Conservation (phyloP, 1,284 basidiomycete genomes). For the Ceratobasidium sp. region DNA sequence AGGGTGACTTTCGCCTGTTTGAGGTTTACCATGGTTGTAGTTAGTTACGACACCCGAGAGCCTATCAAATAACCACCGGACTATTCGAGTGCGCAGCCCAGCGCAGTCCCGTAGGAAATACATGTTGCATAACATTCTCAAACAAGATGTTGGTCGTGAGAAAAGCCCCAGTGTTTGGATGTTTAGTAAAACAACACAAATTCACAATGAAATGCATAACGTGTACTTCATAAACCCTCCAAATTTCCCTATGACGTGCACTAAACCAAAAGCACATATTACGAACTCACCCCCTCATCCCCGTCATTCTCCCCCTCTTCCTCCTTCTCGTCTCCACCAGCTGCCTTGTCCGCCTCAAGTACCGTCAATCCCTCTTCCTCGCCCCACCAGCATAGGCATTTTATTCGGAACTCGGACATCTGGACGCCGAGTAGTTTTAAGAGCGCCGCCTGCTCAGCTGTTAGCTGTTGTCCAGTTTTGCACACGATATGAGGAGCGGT, state of each 20-base stretch:
- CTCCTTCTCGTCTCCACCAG: neutral
- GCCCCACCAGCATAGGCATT: conserved; percentile 40
- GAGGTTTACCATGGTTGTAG: too few relatives aligned
- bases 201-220: conserved; percentile 6
- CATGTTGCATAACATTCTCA: too few relatives aligned
- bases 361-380: conserved; percentile 41
- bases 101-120: too few relatives aligned
- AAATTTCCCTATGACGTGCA: neutral
- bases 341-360: conserved; percentile 6
- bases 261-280: neutral
- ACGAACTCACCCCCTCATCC: conserved; percentile 40
- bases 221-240: neutral
- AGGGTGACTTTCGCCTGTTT: too few relatives aligned
- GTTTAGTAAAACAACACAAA: neutral
- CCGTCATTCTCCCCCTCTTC: conserved; percentile 13
- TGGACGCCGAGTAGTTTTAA: conserved; percentile 34
- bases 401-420: conserved; percentile 44
- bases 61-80: too few relatives aligned
- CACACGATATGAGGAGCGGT: conserved; percentile 86
- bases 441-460: conserved; percentile 36
- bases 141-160: too few relatives aligned
- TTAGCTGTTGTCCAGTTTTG: conserved; percentile 51
- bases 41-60: too few relatives aligned
- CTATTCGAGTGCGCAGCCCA: too few relatives aligned
- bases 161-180: too few relatives aligned